A percentile compares a stretch with the other conserved stretches of the same genome.
Conservation (phyloP, 2,329 filamentous ascomycete species). For the Fusarium compactum region DNA sequence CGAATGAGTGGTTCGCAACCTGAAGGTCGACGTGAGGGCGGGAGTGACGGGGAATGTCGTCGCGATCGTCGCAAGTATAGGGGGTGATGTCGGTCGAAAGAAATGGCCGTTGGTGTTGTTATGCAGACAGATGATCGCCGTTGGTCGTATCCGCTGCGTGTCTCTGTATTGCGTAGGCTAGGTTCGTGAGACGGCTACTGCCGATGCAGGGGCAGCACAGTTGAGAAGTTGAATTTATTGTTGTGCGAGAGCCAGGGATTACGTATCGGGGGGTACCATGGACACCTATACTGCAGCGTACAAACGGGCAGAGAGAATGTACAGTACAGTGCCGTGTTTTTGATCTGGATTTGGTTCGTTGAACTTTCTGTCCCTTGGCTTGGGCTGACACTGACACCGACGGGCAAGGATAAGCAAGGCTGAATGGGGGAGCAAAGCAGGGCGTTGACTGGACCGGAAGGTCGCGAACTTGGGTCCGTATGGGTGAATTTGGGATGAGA, state of each 20-base stretch:
- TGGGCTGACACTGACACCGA: constrained; percentile 41
- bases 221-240: constrained; percentile 29
- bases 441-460: constrained; percentile 36
- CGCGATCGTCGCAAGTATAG: constrained; percentile 30
- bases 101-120: constrained; percentile 26
- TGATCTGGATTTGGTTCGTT: constrained; percentile 28
- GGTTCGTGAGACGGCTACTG: constrained; percentile 39
- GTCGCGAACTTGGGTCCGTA: constrained; percentile 34
- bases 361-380: constrained; percentile 34
- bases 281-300: constrained; percentile 16
- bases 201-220: constrained; percentile 44
- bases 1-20: constrained; percentile 25
- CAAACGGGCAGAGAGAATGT: constrained; percentile 6
- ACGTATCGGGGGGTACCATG: constrained; percentile 14
- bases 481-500: constrained; percentile 31
- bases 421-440: constrained; percentile 38
- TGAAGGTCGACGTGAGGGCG: constrained; percentile 14
- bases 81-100: constrained; percentile 16
- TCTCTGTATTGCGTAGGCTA: constrained; percentile 43
- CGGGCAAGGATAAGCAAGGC: constrained; percentile 38
- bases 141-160: constrained; percentile 43
- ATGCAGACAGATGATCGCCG: constrained; percentile 25
- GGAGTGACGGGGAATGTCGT: constrained; percentile 23
- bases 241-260: constrained; percentile 31
- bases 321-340: constrained; percentile 5